Conservation (phyloP, 352 stramenopile genomes). For the Globisporangium heterothallicum region DNA sequence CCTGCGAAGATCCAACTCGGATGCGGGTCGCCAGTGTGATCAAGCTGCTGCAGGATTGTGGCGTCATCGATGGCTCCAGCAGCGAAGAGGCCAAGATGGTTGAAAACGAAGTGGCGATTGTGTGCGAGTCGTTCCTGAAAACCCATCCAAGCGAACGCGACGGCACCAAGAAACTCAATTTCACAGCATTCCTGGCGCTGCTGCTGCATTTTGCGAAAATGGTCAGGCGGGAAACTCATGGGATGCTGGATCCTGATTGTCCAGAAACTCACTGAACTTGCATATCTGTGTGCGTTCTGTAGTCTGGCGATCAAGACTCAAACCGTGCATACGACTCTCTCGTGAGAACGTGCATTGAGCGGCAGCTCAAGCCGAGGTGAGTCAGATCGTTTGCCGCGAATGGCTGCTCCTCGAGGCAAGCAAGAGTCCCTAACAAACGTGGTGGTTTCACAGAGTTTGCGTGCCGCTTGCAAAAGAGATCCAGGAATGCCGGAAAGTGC, state of each 20-base stretch:
- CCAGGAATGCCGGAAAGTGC: conserved; percentile 62
- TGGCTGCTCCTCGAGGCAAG: no score
- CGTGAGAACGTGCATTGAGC: conserved; percentile 59
- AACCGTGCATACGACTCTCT: conserved; percentile 56
- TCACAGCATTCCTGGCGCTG: conserved; percentile 60
- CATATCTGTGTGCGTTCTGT: neutral
- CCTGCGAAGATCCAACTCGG: conserved; percentile 67
- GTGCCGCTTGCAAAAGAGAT: conserved; percentile 41
- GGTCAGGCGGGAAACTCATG: conserved; percentile 26
- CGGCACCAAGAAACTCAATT: conserved; percentile 60
- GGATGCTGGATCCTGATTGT: neutral
- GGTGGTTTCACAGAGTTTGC: conserved; percentile 23
- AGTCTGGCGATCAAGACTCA: conserved; percentile 52
- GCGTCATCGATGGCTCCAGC: conserved; percentile 48
- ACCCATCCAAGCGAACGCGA: conserved; percentile 51
- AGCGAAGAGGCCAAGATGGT: conserved; percentile 57
- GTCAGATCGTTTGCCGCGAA: neutral
- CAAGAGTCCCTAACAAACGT: neutral
- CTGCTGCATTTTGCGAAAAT: conserved; percentile 68
- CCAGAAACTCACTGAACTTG: neutral
- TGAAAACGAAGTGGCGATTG: conserved; percentile 68
- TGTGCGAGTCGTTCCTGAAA: conserved; percentile 71
- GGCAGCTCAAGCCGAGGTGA: conserved; percentile 50
- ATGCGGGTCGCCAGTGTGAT: conserved; percentile 66
- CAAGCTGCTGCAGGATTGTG: conserved; percentile 74